These are phyloP conservation scores for Metschnikowia shivogae DNA, from an alignment of 805 yeast genomes.

Conservation along the genomic window DNA sequence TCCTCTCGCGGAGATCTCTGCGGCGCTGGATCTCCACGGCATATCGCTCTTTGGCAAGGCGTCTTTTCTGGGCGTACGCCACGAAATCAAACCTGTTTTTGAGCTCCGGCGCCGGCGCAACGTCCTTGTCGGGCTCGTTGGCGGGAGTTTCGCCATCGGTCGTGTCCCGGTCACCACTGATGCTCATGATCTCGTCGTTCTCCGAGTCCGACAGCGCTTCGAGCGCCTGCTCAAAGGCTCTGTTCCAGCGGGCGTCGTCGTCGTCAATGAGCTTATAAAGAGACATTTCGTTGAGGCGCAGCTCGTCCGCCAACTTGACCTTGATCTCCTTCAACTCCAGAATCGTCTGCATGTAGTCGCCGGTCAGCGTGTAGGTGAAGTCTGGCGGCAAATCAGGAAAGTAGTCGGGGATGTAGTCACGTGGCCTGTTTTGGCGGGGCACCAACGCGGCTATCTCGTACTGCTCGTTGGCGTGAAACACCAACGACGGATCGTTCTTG, in stretches of 20 bases:
- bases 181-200: slow-evolving; percentile 23
- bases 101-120: background rate
- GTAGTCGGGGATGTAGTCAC: slow-evolving; percentile 62
- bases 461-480: slow-evolving; percentile 50
- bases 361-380: slow-evolving; percentile 80
- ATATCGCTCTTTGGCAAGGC: slow-evolving; percentile 30
- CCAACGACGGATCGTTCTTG: slow-evolving; percentile 41
- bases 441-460: slow-evolving; percentile 52
- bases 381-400: slow-evolving; percentile 91
- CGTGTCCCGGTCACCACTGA: slow-evolving; percentile 9
- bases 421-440: slow-evolving; percentile 41
- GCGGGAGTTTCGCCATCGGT: background rate
- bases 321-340: slow-evolving; percentile 70
- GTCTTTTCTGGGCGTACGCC: slow-evolving; percentile 50
- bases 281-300: slow-evolving; percentile 75
- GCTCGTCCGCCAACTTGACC: slow-evolving; percentile 72
- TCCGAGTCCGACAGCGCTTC: slow-evolving; percentile 17
- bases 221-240: slow-evolving; percentile 26
- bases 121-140: background rate
- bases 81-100: slow-evolving; percentile 48
- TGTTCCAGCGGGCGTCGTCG: slow-evolving; percentile 29
- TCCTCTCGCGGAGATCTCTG: slow-evolving; percentile 21
- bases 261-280: slow-evolving; percentile 53
- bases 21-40: slow-evolving; percentile 21
- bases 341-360: slow-evolving; percentile 56